These are phyloP conservation scores for Mytilinidion resinicola DNA, from an alignment of 495 filamentous ascomycete species.

Conservation along the genomic window DNA sequence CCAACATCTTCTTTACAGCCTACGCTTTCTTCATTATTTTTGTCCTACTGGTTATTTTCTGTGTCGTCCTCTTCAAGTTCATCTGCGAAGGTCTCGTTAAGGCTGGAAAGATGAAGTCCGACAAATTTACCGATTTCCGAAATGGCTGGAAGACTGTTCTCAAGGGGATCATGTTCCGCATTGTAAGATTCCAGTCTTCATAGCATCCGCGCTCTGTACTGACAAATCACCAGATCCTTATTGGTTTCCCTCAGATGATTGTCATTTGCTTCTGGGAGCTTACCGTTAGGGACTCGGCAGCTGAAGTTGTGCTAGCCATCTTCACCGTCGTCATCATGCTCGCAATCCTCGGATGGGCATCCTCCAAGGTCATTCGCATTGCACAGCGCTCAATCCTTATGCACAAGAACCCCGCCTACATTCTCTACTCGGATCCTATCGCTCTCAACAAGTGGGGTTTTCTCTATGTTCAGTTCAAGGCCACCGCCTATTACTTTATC, in stretches of 20 bases:
- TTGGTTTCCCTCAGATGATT: slow-evolving; percentile 89
- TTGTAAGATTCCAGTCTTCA: slow-evolving; percentile 31
- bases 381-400: slow-evolving; percentile 81
- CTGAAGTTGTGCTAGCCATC: slow-evolving; percentile 79
- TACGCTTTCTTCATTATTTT: slow-evolving; percentile 86
- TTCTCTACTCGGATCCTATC: slow-evolving; percentile 89
- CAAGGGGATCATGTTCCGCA: slow-evolving; percentile 86
- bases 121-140: slow-evolving; percentile 91
- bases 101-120: slow-evolving; percentile 70
- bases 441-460: slow-evolving; percentile 98
- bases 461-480: slow-evolving; percentile 94
- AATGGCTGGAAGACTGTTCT: slow-evolving; percentile 82
- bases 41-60: slow-evolving; percentile 61
- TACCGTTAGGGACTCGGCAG: slow-evolving; percentile 75
- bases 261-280: slow-evolving; percentile 94
- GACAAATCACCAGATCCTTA: slow-evolving; percentile 50
- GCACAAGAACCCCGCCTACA: slow-evolving; percentile 96
- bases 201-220: background rate
- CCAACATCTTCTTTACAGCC: slow-evolving; percentile 92
- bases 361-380: slow-evolving; percentile 80
- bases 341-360: slow-evolving; percentile 75
- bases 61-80: slow-evolving; percentile 73
- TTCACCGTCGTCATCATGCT: slow-evolving; percentile 84
- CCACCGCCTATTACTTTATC: slow-evolving; percentile 95
- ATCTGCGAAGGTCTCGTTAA: slow-evolving; percentile 67